Base-by-base conservation (phyloP, 2,329 filamentous ascomycete genomes). In the Coleophoma cylindrospora region DNA sequence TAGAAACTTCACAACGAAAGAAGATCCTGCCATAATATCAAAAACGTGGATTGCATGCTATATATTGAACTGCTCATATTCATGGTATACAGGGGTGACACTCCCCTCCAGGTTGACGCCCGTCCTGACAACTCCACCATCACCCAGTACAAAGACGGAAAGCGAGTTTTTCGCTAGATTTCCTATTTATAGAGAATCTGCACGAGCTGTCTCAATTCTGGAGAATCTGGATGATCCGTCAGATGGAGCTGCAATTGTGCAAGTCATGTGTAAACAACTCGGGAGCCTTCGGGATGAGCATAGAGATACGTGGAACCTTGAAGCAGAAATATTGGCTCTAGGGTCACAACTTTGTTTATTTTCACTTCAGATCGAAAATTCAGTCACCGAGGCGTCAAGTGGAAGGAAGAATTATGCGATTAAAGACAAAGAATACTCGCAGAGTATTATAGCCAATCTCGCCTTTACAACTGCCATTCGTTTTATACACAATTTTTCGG, bases 311-410 rank as follows among this genome's bases (percentile, higher is more conserved):
- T 54, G 53, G 50, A 50, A 37, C 7, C 13, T 13, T 8, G 53
- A 54, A 34, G 40, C 38, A 13, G 53, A 54, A n/a, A 36, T 54
- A 9, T 32, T 48, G 3, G 13, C 48, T 10, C 34, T 50, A 6
- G 53, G 53, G 4, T 43, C 47, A 2, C 53, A 54, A 34, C 45
- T 54, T 12, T 34, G 44, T 33, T 43, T 54, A 9, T 50, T 50
- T 33, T 43, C 47, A 6, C 37, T 50, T 33, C 50, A 52, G 10
- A 40, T 54, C 6, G 48, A 53, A 36, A 43, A 45, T 27, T 27
- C 36, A 4, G 10, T 11, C 10, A 6, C 12, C 12, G 13, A 38
- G 13, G 13, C 4, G 10, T 14, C 36, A 4, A 17, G 33, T 33
- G 34, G 17, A 46, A 50, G n/a, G n/a, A 34, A 27, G 8, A 14